Conservation (phyloP, 768 basidiomycete species). For the Lactarius evosmus region DNA sequence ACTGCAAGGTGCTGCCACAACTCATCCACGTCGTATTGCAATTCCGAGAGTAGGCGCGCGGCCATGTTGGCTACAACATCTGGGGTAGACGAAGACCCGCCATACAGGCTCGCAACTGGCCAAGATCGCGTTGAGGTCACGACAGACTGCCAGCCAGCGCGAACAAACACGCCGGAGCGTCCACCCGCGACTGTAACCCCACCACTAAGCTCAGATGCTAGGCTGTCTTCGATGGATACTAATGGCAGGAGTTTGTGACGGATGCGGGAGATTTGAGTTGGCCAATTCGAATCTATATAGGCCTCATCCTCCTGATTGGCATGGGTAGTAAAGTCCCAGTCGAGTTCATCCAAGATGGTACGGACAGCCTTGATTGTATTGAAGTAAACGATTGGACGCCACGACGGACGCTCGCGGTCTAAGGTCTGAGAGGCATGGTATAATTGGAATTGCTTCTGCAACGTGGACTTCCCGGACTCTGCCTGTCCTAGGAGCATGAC, state of each 20-base stretch:
- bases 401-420: conserved; percentile 41
- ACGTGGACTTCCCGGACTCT: conserved; percentile 76
- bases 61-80: conserved; percentile 50
- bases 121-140: conserved; percentile 46
- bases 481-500: conserved; percentile 79
- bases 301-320: conserved; percentile 20
- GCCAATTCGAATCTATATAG: conserved; percentile 33
- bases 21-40: conserved; percentile 51
- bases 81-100: conserved; percentile 31
- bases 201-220: conserved; percentile 65
- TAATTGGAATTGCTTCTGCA: conserved; percentile 82
- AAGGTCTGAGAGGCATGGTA: conserved; percentile 57
- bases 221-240: conserved; percentile 60
- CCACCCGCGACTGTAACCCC: conserved; percentile 62
- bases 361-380: conserved; percentile 42
- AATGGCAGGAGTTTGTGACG: conserved; percentile 59
- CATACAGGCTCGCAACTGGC: conserved; percentile 38
- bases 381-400: conserved; percentile 47
- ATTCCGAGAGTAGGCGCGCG: conserved; percentile 50
- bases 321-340: conserved; percentile 28
- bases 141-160: conserved; percentile 68
- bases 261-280: conserved; percentile 48
- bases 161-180: conserved; percentile 60
- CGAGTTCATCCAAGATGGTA: conserved; percentile 32
- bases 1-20: conserved; percentile 74